Conservation (phyloP, 192 early-diverging fungal genomes). For the Coemansia brasiliensis region DNA sequence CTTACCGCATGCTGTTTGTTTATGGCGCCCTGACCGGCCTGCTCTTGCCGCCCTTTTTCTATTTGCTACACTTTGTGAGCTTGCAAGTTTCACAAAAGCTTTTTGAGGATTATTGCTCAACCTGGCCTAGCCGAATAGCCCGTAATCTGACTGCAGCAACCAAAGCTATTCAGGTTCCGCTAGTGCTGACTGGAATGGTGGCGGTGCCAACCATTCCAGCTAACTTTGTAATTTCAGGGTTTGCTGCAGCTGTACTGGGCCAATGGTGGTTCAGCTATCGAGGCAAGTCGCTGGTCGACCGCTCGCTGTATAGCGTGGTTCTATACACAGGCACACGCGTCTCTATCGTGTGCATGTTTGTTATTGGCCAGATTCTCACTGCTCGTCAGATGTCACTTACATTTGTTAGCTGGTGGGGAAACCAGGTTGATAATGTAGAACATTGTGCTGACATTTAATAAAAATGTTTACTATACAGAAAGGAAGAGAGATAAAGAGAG, state of each 20-base stretch:
- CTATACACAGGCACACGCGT: conserved; percentile 41
- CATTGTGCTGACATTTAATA: conserved; percentile 16
- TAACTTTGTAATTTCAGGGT: conserved; percentile 42
- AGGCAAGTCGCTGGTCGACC: conserved; percentile 31
- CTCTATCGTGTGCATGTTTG: conserved; percentile 34
- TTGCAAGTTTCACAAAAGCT: background rate
- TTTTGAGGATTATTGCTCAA: background rate
- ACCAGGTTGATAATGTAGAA: conserved; percentile 38
- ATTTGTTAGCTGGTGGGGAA: conserved; percentile 52
- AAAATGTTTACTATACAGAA: conserved; percentile 10
- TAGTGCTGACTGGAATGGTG: conserved; percentile 52
- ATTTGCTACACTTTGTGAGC: background rate
- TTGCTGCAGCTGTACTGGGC: conserved; percentile 32
- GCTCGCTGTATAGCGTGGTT: conserved; percentile 45
- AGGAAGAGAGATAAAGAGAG: no score
- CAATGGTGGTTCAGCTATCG: conserved; percentile 23
- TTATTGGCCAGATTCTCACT: conserved; percentile 30
- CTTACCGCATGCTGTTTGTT: conserved; percentile 41
- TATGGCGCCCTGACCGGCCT: conserved; percentile 37
- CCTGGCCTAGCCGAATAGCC: background rate
- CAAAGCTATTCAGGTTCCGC: conserved; percentile 28
- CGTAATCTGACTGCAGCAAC: conserved; percentile 2
- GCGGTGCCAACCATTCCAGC: conserved; percentile 48
- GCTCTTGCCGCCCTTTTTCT: conserved; percentile 22
- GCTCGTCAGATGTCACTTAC: conserved; percentile 13